phyloP scores from a whole-genome alignment of 441 rosid species.

The Bruguiera hainesii region DNA sequence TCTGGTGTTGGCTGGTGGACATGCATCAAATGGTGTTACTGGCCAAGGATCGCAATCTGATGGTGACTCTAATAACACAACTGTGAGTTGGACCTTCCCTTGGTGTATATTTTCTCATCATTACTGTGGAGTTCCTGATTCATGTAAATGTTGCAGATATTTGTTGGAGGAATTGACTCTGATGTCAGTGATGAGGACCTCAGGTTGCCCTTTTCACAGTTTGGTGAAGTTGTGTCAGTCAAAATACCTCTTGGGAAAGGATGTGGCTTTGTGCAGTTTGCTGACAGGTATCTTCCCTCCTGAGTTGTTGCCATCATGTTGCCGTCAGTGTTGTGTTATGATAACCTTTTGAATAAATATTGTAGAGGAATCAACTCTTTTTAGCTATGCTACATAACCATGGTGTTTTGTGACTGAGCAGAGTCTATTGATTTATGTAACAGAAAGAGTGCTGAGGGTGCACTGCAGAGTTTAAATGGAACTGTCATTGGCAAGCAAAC shows the following conservation, averaged over 20 bases:
- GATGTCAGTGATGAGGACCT: slow-evolving; percentile 83
- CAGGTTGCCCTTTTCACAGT: slow-evolving; percentile 70
- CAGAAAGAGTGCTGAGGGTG: slow-evolving; percentile 88
- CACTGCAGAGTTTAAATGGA: slow-evolving; percentile 68
- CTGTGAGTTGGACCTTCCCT: slow-evolving; percentile 54
- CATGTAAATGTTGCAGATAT: slow-evolving; percentile 49
- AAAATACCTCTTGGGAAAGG: slow-evolving; percentile 91
- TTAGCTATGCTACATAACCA: not conserved
- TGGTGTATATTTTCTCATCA: slow-evolving; percentile 8
- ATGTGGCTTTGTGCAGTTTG: slow-evolving; percentile 88
- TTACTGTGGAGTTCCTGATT: slow-evolving; percentile 14
- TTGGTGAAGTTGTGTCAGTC: slow-evolving; percentile 86
- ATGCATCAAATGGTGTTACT: slow-evolving; percentile 55
- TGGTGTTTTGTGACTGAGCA: not conserved
- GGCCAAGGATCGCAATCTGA: slow-evolving; percentile 62
- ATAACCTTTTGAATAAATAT: not conserved
- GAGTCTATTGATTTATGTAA: not conserved
- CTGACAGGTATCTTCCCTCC: slow-evolving; percentile 47
- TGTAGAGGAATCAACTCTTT: not conserved
- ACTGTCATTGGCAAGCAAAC: slow-evolving; percentile 82
- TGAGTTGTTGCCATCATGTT: not conserved
- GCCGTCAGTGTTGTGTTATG: not conserved
- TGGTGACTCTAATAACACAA: slow-evolving; percentile 67
- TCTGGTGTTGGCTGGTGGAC: slow-evolving; percentile 76
- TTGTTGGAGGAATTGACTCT: slow-evolving; percentile 90